phyloP scores from a whole-genome alignment of 2,329 filamentous ascomycete genomes.

The Dactylonectria estremocensis region DNA sequence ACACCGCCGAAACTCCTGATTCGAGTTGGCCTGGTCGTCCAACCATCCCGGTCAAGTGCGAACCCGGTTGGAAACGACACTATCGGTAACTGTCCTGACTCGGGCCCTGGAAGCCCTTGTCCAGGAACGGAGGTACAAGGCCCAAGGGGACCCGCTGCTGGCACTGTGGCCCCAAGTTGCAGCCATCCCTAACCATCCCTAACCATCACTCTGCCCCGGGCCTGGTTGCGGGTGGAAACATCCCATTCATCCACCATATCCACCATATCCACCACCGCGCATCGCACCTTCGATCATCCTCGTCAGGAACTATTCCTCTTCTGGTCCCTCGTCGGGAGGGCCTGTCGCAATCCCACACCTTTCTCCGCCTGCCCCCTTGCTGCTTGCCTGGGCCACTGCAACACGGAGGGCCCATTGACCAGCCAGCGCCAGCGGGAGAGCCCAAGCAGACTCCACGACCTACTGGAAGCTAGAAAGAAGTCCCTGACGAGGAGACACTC shows the following conservation, averaged over 20 bases:
- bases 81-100: conserved; percentile 45
- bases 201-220: conserved; percentile 24
- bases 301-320: conserved; percentile 38
- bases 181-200: conserved; percentile 24
- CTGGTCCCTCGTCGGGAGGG: conserved; percentile 31
- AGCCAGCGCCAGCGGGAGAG: conserved; percentile 10
- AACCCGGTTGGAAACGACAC: conserved; percentile 35
- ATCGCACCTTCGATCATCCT: conserved; percentile 34
- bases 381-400: not conserved
- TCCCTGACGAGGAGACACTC: conserved; percentile 4
- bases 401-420: conserved; percentile 11
- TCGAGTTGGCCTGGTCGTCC: conserved; percentile 25
- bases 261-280: conserved; percentile 18
- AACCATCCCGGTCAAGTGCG: conserved; percentile 35
- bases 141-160: conserved; percentile 42
- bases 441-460: conserved; percentile 14
- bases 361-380: not conserved
- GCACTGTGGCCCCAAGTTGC: conserved; percentile 35
- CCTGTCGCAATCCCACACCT: conserved; percentile 38
- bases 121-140: conserved; percentile 46
- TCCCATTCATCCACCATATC: conserved; percentile 31
- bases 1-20: conserved; percentile 45
- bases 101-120: conserved; percentile 39
- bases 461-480: not conserved
- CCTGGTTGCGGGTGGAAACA: conserved; percentile 43